phyloP scores from a whole-genome alignment of 1,139 yeast genomes.

The Spathaspora sp. region DNA sequence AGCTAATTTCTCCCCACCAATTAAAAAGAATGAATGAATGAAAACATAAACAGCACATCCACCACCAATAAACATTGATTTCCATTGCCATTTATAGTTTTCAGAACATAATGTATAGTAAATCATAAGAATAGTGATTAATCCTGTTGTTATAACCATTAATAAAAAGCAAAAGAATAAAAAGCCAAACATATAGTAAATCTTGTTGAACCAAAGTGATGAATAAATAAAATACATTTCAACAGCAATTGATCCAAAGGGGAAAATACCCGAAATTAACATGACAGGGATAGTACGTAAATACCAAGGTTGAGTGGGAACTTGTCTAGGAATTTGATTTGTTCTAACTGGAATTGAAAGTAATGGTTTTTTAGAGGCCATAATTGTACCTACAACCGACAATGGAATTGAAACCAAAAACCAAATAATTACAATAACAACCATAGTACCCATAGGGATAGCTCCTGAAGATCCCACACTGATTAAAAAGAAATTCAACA shows the following conservation, averaged over 20 bases:
- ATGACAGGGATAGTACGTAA: slow-evolving; percentile 66
- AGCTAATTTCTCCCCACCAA: slow-evolving; percentile 63
- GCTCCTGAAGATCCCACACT: slow-evolving; percentile 88
- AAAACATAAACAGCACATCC: slow-evolving; percentile 86
- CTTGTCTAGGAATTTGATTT: slow-evolving; percentile 93
- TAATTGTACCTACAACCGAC: slow-evolving; percentile 74
- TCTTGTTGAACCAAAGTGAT: slow-evolving; percentile 91
- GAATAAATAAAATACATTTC: slow-evolving; percentile 88
- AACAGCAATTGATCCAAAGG: slow-evolving; percentile 92
- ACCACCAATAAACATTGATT: slow-evolving; percentile 83
- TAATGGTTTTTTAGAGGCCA: slow-evolving; percentile 67
- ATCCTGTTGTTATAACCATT: slow-evolving; percentile 78
- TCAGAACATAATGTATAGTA: slow-evolving; percentile 88
- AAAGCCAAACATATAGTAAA: slow-evolving; percentile 97
- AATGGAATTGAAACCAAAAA: slow-evolving; percentile 82
- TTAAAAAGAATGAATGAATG: slow-evolving; percentile 74
- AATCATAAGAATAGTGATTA: slow-evolving; percentile 77
- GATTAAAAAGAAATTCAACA: slow-evolving; percentile 80
- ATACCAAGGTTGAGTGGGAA: slow-evolving; percentile 89
- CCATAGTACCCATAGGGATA: slow-evolving; percentile 87
- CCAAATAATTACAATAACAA: slow-evolving; percentile 83
- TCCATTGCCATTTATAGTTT: slow-evolving; percentile 98
- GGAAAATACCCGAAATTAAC: slow-evolving; percentile 84
- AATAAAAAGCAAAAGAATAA: slow-evolving; percentile 81
- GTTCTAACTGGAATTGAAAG: slow-evolving; percentile 78